Evolutionary conservation across 2,329 filamentous ascomycete species (phyloP), one percentile per base, ranked within the genome.

Genomic region (Penicillium nordicum): DNA sequence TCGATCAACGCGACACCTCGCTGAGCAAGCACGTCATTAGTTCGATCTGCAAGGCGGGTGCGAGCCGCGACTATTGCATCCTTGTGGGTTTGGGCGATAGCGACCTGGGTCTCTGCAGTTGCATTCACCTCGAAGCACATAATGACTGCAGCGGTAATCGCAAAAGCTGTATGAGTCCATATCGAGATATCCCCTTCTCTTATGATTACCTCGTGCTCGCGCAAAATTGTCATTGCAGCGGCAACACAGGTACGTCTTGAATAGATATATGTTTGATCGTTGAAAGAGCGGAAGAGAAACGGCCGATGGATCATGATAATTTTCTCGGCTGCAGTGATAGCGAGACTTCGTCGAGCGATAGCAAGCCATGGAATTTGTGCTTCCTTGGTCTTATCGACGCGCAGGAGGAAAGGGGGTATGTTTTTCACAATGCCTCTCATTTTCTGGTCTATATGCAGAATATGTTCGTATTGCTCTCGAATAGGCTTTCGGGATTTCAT

Each of bases 261-360:
- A 14, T 72, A 71, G 23, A 52, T 61, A 45, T 73, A 74, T 14
- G 60, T 68, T 0, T 67, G 62, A 36, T 73, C 71, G 16, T 65
- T 54, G n/a, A 69, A 71, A 40, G 67, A 73, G 27, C 66, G 67
- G 27, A 72, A 73, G 7, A 76, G 52, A 37, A 74, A 75, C 0
- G 70, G 67, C 3, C 74, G 69, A 55, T 77, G 74, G 21, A 77
- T 74, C 73, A 76, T 75, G 61, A 76, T 76, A 50, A 76, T 74
- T 56, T 77, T 76, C 55, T 76, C 72, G 2, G 69, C 68, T 1
- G 73, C 70, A 0, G 69, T 73, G 27, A 77, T 75, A 11, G 74
- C 70, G 18, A 77, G 64, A 29, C 74, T 68, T 6, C 67, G 67
- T 11, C 71, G 69, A 6, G 73, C 73, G 12, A 68, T 72, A 2